A percentile compares a stretch with the other conserved stretches of the same genome.
Evolutionary conservation across 2,329 filamentous ascomycete genomes (phyloP).

Genomic region (Monosporascus sp.): DNA sequence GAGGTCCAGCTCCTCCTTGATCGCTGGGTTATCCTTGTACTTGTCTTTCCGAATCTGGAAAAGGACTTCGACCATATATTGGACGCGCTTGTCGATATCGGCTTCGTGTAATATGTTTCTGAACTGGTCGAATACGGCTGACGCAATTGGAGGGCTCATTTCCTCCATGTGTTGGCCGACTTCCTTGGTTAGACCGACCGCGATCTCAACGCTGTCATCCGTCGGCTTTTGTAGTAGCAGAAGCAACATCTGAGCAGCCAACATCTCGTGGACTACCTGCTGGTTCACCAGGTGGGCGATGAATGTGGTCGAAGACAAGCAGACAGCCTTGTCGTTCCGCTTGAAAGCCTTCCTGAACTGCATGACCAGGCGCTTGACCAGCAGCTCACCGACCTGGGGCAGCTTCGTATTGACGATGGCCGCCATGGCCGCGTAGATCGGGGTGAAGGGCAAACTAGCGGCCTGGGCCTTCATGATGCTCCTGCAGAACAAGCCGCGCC

Average conservation of each 20-base stretch:
- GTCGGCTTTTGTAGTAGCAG: conserved; percentile 93
- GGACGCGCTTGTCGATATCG: conserved; percentile 95
- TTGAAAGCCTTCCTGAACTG: conserved; percentile 96
- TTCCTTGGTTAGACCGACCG: conserved; percentile 86
- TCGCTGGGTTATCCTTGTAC: conserved; percentile 88
- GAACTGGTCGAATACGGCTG: conserved; percentile 94
- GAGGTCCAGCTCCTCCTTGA: conserved; percentile 89
- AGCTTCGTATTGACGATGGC: conserved; percentile 97
- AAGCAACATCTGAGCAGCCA: conserved; percentile 87
- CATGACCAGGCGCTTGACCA: conserved; percentile 78
- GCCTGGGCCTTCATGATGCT: conserved; percentile 99
- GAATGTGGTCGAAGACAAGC: conserved; percentile 87
- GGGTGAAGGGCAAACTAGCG: conserved; percentile 89
- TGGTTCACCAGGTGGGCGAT: conserved; percentile 94
- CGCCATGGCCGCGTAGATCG: conserved; percentile 92
- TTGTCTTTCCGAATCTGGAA: conserved; percentile 95
- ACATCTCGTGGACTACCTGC: conserved; percentile 89
- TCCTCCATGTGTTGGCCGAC: conserved; percentile 92
- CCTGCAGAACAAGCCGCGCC: conserved; percentile 86
- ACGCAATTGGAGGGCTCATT: conserved; percentile 83
- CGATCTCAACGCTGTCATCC: conserved; percentile 96
- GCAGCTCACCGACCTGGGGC: conserved; percentile 85
- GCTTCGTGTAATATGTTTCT: conserved; percentile 92
- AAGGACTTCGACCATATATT: conserved; percentile 98
- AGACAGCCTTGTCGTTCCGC: conserved; percentile 95